Conservation (phyloP, 805 yeast species). For the Lipomyces starkeyi region DNA sequence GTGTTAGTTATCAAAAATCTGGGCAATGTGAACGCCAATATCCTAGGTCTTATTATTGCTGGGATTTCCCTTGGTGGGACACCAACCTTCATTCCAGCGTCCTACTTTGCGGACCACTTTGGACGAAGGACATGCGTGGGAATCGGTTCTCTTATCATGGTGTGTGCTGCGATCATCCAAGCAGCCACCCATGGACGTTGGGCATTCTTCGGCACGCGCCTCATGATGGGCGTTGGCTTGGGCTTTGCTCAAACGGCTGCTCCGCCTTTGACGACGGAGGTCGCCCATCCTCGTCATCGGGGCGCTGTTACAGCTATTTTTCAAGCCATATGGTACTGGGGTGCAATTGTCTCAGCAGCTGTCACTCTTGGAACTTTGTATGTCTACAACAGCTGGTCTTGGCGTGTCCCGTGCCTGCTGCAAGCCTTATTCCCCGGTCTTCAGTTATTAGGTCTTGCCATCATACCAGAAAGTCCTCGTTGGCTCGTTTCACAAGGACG, state of each 20-base stretch:
- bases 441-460: constrained; percentile 43
- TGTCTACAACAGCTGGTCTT: constrained; percentile 42
- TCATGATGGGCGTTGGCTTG: constrained; percentile 49
- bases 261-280: constrained; percentile 47
- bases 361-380: constrained; percentile 52
- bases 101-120: constrained; percentile 17
- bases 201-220: constrained; percentile 49
- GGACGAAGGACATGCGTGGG: constrained; percentile 15
- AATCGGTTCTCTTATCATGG: constrained; percentile 34
- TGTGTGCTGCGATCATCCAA: constrained; percentile 49
- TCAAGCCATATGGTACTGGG: constrained; percentile 58
- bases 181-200: constrained; percentile 49
- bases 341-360: constrained; percentile 60
- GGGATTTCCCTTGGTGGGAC: constrained; percentile 16
- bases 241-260: constrained; percentile 40
- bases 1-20: not conserved
- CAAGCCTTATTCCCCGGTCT: constrained; percentile 50
- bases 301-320: constrained; percentile 53
- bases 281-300: constrained; percentile 57
- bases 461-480: constrained; percentile 60
- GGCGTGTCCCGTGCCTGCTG: constrained; percentile 49
- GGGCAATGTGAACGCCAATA: constrained; percentile 1
- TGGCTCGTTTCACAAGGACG: constrained; percentile 52
- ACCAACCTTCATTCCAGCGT: constrained; percentile 12
- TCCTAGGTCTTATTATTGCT: constrained; percentile 15